phyloP scores from a whole-genome alignment of 805 yeast genomes.

The Kodamaea kaohsiungensis region DNA sequence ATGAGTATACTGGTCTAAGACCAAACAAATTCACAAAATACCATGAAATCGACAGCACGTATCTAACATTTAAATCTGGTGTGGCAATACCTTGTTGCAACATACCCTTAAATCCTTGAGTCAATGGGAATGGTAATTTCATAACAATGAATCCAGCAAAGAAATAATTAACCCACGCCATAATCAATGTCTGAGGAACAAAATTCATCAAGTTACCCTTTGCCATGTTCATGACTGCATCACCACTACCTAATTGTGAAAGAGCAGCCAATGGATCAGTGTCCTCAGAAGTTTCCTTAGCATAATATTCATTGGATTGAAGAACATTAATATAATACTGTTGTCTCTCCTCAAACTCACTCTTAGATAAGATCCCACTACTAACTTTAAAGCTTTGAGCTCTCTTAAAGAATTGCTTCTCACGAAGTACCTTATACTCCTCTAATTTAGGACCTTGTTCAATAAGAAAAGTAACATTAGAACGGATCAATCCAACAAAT shows the following conservation, averaged over 20 bases:
- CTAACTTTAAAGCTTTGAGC: conserved; percentile 60
- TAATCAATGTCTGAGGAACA: conserved; percentile 88
- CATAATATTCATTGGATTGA: conserved; percentile 55
- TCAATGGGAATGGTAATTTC: conserved; percentile 85
- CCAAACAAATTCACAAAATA: conserved; percentile 88
- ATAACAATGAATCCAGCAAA: conserved; percentile 86
- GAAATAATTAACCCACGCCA: conserved; percentile 95
- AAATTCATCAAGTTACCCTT: conserved; percentile 81
- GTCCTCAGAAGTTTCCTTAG: conserved; percentile 43
- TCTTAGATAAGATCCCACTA: conserved; percentile 48
- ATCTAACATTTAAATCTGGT: conserved; percentile 80
- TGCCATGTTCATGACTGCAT: conserved; percentile 72
- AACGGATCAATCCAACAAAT: conserved; percentile 76
- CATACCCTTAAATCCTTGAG: conserved; percentile 88
- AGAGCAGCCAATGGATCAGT: conserved; percentile 52
- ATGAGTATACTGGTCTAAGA: conserved; percentile 71
- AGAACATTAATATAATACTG: conserved; percentile 48
- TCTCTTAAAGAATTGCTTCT: conserved; percentile 63
- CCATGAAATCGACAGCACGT: conserved; percentile 96
- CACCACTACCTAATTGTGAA: conserved; percentile 69
- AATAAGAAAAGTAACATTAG: conserved; percentile 62
- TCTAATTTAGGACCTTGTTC: conserved; percentile 58
- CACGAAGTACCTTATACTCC: conserved; percentile 49
- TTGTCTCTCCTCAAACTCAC: conserved; percentile 57
- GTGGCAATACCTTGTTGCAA: conserved; percentile 86